These are phyloP conservation scores for Leishmania lainsoni DNA, from an alignment of 208 protist species.

Conservation along the genomic window DNA sequence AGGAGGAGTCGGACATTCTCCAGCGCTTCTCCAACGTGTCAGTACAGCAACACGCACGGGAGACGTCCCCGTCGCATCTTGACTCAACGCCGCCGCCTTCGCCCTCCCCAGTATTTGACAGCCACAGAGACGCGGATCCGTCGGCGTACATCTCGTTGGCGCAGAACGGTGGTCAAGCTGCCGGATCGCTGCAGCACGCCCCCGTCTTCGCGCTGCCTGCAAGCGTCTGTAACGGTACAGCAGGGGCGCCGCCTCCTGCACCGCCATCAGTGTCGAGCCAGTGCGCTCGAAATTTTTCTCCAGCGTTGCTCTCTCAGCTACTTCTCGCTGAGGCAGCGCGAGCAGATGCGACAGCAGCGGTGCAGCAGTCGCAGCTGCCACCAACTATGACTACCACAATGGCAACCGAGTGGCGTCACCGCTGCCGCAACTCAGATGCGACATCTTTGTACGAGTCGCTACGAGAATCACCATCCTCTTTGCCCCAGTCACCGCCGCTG, in stretches of 20 bases:
- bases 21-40: constrained; percentile 43
- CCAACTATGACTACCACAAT: too few relatives aligned
- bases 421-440: not conserved
- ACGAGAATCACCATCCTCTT: not conserved
- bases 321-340: constrained; percentile 25
- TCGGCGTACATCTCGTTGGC: not conserved
- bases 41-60: not conserved
- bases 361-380: not conserved
- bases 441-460: not conserved
- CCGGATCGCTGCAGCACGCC: not conserved
- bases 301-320: constrained; percentile 17
- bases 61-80: not conserved
- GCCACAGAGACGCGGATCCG: not conserved
- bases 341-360: constrained; percentile 6
- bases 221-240: too few relatives aligned
- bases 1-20: constrained; percentile 14
- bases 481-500: not conserved
- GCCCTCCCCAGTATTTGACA: not conserved
- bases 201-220: not conserved
- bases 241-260: not conserved
- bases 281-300: not conserved
- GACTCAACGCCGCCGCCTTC: not conserved
- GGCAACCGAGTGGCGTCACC: not conserved
- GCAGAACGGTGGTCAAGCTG: not conserved
- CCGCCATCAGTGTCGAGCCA: not conserved